A percentile compares a stretch with the other conserved stretches of the same genome.
Conservation (phyloP, 1,284 basidiomycete genomes). For the Naganishia liquefaciens region DNA sequence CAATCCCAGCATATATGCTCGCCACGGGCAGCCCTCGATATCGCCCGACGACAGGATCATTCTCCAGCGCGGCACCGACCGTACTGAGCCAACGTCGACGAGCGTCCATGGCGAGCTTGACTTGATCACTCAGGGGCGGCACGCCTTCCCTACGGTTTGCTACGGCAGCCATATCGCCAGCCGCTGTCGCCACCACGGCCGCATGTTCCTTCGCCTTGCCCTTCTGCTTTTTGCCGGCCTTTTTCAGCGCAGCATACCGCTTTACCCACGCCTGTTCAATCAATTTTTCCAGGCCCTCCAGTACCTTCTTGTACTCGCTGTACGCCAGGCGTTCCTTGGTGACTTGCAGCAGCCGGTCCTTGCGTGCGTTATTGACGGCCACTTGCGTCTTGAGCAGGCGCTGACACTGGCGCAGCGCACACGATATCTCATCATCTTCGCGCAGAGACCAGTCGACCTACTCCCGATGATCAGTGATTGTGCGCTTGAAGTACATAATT, state of each 20-base stretch:
- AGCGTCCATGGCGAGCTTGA: conserved; percentile 69
- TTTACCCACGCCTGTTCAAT: conserved; percentile 60
- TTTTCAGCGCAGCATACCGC: conserved; percentile 56
- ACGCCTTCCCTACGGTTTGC: conserved; percentile 58
- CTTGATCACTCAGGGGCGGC: conserved; percentile 65
- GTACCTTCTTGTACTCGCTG: conserved; percentile 77
- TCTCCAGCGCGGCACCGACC: conserved; percentile 68
- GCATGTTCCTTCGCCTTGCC: conserved; percentile 57
- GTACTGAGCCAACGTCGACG: conserved; percentile 70
- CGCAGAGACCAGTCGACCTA: conserved; percentile 75
- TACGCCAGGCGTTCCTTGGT: conserved; percentile 86
- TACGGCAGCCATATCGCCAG: conserved; percentile 51
- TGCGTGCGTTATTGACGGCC: conserved; percentile 78
- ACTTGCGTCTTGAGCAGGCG: conserved; percentile 74
- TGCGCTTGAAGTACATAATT: background rate
- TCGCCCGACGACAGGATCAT: conserved; percentile 63
- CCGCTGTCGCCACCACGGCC: background rate
- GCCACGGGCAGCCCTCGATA: conserved; percentile 70
- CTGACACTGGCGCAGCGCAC: conserved; percentile 84
- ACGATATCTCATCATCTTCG: conserved; percentile 90
- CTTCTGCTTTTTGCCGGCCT: conserved; percentile 72
- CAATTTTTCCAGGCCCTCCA: conserved; percentile 79
- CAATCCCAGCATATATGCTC: conserved; percentile 73
- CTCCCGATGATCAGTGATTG: background rate
- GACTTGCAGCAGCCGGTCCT: conserved; percentile 68